Conservation (phyloP, 805 yeast species). For the Kuraishia hungarica region DNA sequence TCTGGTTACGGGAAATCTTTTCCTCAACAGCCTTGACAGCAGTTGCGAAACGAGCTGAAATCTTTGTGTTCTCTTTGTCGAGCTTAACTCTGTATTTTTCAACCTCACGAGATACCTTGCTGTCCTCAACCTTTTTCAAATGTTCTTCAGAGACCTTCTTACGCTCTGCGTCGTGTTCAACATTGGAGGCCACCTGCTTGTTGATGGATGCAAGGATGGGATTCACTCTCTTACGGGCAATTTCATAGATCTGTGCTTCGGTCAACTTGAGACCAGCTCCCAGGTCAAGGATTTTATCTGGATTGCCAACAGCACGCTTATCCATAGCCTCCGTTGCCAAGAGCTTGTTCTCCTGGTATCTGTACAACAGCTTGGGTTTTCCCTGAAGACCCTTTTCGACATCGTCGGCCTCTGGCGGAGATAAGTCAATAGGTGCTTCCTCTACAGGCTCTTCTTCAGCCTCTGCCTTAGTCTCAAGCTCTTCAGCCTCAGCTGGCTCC, state of each 20-base stretch:
- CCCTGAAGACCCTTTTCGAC: constrained; percentile 30
- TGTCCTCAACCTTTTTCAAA: constrained; percentile 21
- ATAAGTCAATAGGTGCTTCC: background rate
- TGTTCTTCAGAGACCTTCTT: constrained; percentile 18
- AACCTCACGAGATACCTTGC: constrained; percentile 25
- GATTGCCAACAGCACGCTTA: constrained; percentile 34
- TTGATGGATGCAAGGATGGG: constrained; percentile 45
- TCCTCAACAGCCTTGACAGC: constrained; percentile 15
- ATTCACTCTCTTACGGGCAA: constrained; percentile 46
- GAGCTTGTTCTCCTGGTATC: constrained; percentile 40
- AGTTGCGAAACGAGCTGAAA: constrained; percentile 13
- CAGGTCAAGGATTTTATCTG: constrained; percentile 38
- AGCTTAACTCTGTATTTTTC: constrained; percentile 27
- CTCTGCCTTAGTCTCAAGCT: constrained; percentile 3
- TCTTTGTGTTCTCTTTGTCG: constrained; percentile 30
- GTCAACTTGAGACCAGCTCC: constrained; percentile 49
- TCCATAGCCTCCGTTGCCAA: constrained; percentile 38
- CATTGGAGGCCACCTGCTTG: constrained; percentile 35
- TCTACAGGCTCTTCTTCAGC: background rate
- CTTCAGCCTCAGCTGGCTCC: constrained; percentile 1
- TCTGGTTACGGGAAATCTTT: constrained; percentile 18
- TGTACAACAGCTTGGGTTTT: constrained; percentile 38
- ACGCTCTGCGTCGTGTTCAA: constrained; percentile 16
- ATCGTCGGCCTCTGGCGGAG: constrained; percentile 23
- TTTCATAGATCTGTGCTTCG: constrained; percentile 44